Percentiles rank a stretch among this genome's conserved stretches.
These are phyloP conservation scores for Pholiota microspora DNA, from an alignment of 768 basidiomycete species.

Conservation along the genomic window DNA sequence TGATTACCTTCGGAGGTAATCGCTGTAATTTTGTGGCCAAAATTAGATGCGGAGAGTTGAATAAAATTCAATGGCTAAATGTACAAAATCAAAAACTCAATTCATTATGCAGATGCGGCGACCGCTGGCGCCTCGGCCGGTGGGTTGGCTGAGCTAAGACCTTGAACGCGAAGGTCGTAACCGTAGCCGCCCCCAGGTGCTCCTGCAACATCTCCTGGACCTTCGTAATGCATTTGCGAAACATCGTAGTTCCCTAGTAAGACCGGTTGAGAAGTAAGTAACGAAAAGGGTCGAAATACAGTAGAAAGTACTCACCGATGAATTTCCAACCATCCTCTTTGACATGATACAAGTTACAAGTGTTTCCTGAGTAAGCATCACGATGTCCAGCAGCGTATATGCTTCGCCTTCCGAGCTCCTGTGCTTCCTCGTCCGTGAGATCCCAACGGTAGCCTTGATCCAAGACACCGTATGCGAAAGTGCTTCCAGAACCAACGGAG, in stretches of 20 bases:
- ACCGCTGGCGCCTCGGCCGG: constrained; percentile 33
- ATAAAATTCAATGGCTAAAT: constrained; percentile 16
- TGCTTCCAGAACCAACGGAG: constrained; percentile 97
- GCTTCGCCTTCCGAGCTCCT: constrained; percentile 88
- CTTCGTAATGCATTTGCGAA: constrained; percentile 88
- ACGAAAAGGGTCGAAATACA: background rate
- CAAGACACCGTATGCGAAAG: constrained; percentile 98
- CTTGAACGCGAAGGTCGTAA: constrained; percentile 69
- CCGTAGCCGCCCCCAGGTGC: constrained; percentile 71
- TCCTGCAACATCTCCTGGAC: constrained; percentile 67
- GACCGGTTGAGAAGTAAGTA: background rate
- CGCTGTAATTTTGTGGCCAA: background rate
- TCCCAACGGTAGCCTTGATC: constrained; percentile 97
- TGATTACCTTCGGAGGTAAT: background rate
- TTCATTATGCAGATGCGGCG: constrained; percentile 15
- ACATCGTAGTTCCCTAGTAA: constrained; percentile 88
- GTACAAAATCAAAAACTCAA: constrained; percentile 12
- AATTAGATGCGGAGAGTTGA: background rate
- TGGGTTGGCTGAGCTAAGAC: constrained; percentile 51
- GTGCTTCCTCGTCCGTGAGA: constrained; percentile 87
- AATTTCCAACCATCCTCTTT: constrained; percentile 95
- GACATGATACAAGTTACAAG: constrained; percentile 94
- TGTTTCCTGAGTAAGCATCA: constrained; percentile 95
- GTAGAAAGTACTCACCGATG: constrained; percentile 60
- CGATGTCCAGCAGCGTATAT: constrained; percentile 98